Evolutionary conservation across 371 early-diverging fungal genomes (phyloP).

Genomic region (Circinella minor): DNA sequence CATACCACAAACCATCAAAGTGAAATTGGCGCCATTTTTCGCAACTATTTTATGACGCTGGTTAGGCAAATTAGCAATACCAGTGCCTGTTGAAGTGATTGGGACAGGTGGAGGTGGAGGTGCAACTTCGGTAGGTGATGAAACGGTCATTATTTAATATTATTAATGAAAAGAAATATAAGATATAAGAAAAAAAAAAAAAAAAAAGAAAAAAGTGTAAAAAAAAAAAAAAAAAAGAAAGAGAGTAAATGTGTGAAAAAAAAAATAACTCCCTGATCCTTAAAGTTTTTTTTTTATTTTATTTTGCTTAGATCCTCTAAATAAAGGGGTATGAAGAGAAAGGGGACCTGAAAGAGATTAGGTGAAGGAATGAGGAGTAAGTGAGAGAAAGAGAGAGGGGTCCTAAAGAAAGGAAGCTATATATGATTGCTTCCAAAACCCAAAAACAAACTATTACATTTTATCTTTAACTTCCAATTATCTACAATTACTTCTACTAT

Average conservation of each 20-base stretch:
- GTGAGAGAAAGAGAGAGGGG: no score
- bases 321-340: not conserved
- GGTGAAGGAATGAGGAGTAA: no score
- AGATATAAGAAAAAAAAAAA: not conserved
- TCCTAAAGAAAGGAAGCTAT: no score
- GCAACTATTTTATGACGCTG: slow-evolving; percentile 96
- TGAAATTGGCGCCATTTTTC: slow-evolving; percentile 93
- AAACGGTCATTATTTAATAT: slow-evolving; percentile 22
- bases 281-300: not conserved
- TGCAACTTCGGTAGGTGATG: slow-evolving; percentile 39
- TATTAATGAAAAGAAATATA: not conserved
- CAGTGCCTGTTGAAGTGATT: slow-evolving; percentile 76
- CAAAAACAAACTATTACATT: no score
- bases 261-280: not conserved
- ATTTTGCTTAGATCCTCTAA: not conserved
- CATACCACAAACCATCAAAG: slow-evolving; percentile 97
- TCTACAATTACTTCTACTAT: no score
- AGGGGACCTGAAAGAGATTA: not conserved
- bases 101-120: slow-evolving; percentile 50
- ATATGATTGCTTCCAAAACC: no score
- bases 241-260: not conserved
- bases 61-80: slow-evolving; percentile 98
- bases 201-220: not conserved
- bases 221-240: not conserved
- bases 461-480: no score